Conservation (phyloP, 495 filamentous ascomycete species). For the Penicillium ochrochloron region DNA sequence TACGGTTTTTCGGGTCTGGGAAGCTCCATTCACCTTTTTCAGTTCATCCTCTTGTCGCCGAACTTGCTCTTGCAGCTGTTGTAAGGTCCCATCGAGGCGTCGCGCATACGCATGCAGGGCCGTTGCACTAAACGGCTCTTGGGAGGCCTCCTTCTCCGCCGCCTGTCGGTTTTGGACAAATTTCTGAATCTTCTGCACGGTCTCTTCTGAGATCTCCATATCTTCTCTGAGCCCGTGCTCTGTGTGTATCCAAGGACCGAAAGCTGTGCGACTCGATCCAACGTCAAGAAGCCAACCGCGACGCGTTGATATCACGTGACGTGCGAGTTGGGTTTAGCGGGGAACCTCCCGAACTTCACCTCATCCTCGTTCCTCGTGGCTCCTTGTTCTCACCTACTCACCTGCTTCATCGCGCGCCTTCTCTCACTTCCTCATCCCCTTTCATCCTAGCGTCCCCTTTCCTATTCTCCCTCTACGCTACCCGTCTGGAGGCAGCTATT, state of each 20-base stretch:
- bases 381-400: slow-evolving; percentile 17
- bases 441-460: slow-evolving; percentile 11
- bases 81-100: slow-evolving; percentile 67
- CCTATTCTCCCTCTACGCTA: not conserved
- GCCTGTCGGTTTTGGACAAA: slow-evolving; percentile 45
- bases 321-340: slow-evolving; percentile 14
- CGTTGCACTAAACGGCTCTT: slow-evolving; percentile 38
- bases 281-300: slow-evolving; percentile 10
- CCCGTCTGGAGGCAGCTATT: slow-evolving; percentile 11
- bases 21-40: slow-evolving; percentile 45
- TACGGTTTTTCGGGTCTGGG: not conserved
- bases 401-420: slow-evolving; percentile 22
- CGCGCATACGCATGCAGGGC: slow-evolving; percentile 45
- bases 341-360: slow-evolving; percentile 27
- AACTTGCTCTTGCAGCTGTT: slow-evolving; percentile 66
- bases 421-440: slow-evolving; percentile 12
- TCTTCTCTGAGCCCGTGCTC: slow-evolving; percentile 1
- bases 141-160: slow-evolving; percentile 40
- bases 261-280: not conserved
- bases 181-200: slow-evolving; percentile 42
- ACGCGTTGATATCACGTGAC: slow-evolving; percentile 24
- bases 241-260: not conserved
- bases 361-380: slow-evolving; percentile 36
- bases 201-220: slow-evolving; percentile 43
- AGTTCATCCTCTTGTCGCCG: slow-evolving; percentile 67